Evolutionary conservation across 2,329 filamentous ascomycete species (phyloP).

Genomic region (Penicillium sp.): DNA sequence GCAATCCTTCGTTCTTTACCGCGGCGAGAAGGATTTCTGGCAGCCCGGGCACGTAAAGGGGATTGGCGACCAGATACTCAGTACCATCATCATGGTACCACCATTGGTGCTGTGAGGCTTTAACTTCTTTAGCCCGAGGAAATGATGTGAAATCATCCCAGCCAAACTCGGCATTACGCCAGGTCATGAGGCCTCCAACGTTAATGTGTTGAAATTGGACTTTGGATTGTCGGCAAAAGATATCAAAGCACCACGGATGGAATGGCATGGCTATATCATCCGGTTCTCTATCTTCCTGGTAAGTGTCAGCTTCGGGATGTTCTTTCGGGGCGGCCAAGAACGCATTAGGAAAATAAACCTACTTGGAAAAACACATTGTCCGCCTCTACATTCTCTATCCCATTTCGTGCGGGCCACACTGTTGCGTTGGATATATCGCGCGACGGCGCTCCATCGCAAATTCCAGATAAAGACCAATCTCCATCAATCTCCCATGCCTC

Average conservation of each 20-base stretch:
- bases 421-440: conserved; percentile 1
- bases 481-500: conserved; percentile 10
- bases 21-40: conserved; percentile 2
- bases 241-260: conserved; percentile 23
- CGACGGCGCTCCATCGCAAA: conserved; percentile 13
- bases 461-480: conserved; percentile 14
- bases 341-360: neutral
- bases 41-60: conserved; percentile 13
- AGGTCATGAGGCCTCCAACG: conserved; percentile 9
- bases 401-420: conserved; percentile 5
- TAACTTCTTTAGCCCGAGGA: conserved; percentile 8
- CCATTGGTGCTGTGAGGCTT: conserved; percentile 4
- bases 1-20: neutral
- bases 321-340: neutral
- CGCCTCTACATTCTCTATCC: neutral
- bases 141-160: neutral
- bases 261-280: conserved; percentile 15
- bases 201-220: conserved; percentile 10
- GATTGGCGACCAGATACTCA: conserved; percentile 17
- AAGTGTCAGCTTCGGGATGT: neutral
- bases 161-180: conserved; percentile 14
- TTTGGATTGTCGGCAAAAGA: conserved; percentile 17
- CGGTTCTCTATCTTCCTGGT: neutral
- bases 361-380: conserved; percentile 10
- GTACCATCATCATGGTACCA: conserved; percentile 8